These are phyloP conservation scores for Clitoria ternatea DNA, from an alignment of 306 rosid genomes.

Conservation along the genomic window DNA sequence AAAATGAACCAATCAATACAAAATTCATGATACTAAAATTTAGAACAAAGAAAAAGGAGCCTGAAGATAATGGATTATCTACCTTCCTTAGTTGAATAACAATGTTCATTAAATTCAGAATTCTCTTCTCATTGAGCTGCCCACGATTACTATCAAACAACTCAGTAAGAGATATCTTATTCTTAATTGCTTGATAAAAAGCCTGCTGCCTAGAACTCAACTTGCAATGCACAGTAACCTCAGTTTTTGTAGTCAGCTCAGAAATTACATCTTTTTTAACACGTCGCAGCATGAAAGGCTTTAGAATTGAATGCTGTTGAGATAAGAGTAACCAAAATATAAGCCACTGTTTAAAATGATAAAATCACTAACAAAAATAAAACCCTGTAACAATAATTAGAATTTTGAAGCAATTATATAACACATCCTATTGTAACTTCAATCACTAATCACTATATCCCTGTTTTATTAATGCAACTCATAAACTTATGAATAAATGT, in stretches of 20 bases:
- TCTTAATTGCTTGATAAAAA: conserved; percentile 95
- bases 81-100: conserved; percentile 98
- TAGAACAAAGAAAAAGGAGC: not conserved
- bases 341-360: not conserved
- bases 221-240: conserved; percentile 94
- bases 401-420: not conserved
- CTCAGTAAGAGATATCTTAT: conserved; percentile 95
- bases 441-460: conserved; percentile 4
- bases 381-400: not conserved
- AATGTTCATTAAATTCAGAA: conserved; percentile 87
- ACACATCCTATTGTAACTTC: not conserved
- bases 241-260: conserved; percentile 86
- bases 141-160: conserved; percentile 88
- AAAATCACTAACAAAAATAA: not conserved
- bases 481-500: not conserved
- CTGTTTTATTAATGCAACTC: not conserved
- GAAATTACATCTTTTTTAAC: conserved; percentile 92
- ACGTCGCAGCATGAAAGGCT: conserved; percentile 98
- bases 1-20: conserved; percentile 1
- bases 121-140: conserved; percentile 85
- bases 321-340: conserved; percentile 24
- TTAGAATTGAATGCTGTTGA: conserved; percentile 86
- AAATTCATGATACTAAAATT: not conserved
- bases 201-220: conserved; percentile 98
- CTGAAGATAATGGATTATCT: conserved; percentile 11